A percentile compares a stretch with the other conserved stretches of the same genome.
These are phyloP conservation scores for Shiraia bambusicola DNA, from an alignment of 2,329 filamentous ascomycete genomes.

Conservation along the genomic window DNA sequence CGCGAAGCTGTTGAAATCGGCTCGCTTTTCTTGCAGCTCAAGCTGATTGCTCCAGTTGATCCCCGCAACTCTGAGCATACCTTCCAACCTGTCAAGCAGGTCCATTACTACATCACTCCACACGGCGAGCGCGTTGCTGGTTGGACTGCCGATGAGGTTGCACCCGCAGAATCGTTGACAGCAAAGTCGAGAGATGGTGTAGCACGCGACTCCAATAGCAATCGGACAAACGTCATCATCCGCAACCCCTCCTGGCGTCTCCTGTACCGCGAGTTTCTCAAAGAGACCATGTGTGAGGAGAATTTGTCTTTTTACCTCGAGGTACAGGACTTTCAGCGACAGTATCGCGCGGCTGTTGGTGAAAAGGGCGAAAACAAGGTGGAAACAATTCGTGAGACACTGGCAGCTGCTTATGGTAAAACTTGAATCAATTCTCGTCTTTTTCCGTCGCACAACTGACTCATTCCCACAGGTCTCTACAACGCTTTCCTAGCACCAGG, in stretches of 20 bases:
- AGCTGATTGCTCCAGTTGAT: conserved; percentile 61
- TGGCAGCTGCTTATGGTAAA: conserved; percentile 88
- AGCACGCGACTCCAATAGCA: conserved; percentile 88
- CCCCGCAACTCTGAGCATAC: conserved; percentile 31
- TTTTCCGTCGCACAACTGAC: conserved; percentile 2
- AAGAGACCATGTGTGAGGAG: conserved; percentile 96
- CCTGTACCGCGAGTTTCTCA: conserved; percentile 89
- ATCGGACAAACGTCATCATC: conserved; percentile 88
- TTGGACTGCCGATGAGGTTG: conserved; percentile 59
- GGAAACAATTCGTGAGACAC: conserved; percentile 89
- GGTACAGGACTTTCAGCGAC: conserved; percentile 80
- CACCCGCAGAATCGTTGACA: conserved; percentile 42
- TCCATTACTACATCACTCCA: conserved; percentile 81
- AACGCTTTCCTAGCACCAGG: conserved; percentile 96
- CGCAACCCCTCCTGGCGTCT: conserved; percentile 85
- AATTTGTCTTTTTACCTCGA: conserved; percentile 96
- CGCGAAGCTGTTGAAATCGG: conserved; percentile 83
- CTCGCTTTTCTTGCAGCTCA: conserved; percentile 79
- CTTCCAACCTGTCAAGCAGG: conserved; percentile 71
- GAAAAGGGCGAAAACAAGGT: conserved; percentile 64
- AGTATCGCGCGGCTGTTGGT: conserved; percentile 67
- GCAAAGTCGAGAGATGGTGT: conserved; percentile 59
- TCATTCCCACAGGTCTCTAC: conserved; percentile 67
- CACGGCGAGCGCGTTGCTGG: conserved; percentile 73
- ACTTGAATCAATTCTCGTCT: conserved; percentile 15